Conservation (phyloP, 2,329 filamentous ascomycete genomes). For the Claviceps fusiformis region DNA sequence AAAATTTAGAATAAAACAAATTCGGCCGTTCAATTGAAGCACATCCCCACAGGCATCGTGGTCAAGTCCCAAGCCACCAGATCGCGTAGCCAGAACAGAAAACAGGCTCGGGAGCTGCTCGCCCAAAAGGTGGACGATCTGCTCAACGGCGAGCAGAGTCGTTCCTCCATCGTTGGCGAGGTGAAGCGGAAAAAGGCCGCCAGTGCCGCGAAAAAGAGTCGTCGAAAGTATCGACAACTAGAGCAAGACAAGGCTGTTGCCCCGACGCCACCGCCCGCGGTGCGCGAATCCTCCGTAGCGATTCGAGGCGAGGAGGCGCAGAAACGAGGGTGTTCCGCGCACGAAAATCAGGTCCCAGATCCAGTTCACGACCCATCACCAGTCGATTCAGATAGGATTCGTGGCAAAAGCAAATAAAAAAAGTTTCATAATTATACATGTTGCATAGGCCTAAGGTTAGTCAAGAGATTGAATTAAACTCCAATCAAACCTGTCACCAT, state of each 20-base stretch:
- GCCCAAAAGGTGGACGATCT: slow-evolving; percentile 62
- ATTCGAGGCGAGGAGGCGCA: neutral
- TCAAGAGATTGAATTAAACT: neutral
- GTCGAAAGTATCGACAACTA: slow-evolving; percentile 61
- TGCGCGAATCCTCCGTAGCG: neutral
- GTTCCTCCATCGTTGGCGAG: slow-evolving; percentile 50
- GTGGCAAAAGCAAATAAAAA: neutral
- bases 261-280: neutral
- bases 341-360: neutral
- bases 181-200: slow-evolving; percentile 55
- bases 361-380: neutral
- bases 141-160: slow-evolving; percentile 55
- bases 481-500: neutral
- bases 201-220: slow-evolving; percentile 68
- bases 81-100: slow-evolving; percentile 74
- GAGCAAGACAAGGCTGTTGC: slow-evolving; percentile 30
- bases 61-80: slow-evolving; percentile 90
- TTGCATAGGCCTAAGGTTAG: neutral
- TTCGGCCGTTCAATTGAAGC: slow-evolving; percentile 84
- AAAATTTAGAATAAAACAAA: slow-evolving; percentile 73
- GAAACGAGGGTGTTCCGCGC: neutral
- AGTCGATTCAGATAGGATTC: neutral
- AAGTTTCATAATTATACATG: neutral
- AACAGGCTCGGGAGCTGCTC: slow-evolving; percentile 65
- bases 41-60: slow-evolving; percentile 79